Percentiles rank a stretch among this genome's conserved stretches.
phyloP scores from a whole-genome alignment of 2,329 filamentous ascomycete species.

The Curvularia spicifera region DNA sequence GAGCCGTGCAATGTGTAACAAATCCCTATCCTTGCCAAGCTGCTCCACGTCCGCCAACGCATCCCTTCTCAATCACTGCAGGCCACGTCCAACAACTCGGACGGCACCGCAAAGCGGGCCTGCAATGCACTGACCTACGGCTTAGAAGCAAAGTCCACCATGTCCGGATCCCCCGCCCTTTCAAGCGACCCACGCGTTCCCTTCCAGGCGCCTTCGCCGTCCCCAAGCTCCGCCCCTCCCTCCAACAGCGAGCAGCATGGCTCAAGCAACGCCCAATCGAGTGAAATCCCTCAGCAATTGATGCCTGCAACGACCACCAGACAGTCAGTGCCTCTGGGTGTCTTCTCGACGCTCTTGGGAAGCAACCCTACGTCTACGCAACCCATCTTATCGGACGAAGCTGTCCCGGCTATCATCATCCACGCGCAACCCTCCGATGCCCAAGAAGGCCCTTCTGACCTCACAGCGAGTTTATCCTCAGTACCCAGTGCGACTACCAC shows the following conservation, averaged over 20 bases:
- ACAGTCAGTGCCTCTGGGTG: constrained; percentile 43
- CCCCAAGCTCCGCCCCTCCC: constrained; percentile 27
- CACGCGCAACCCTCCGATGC: constrained; percentile 39
- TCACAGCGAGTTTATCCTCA: constrained; percentile 42
- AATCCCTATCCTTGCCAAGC: constrained; percentile 29
- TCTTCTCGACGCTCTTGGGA: constrained; percentile 43
- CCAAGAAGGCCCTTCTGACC: constrained; percentile 39
- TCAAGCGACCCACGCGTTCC: constrained; percentile 35
- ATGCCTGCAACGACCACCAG: constrained; percentile 47
- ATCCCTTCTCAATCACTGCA: constrained; percentile 42
- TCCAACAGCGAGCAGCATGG: constrained; percentile 28
- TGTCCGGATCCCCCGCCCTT: constrained; percentile 37
- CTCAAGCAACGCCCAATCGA: constrained; percentile 27
- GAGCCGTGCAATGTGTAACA: constrained; percentile 27
- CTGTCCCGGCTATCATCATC: constrained; percentile 36
- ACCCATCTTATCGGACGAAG: constrained; percentile 21
- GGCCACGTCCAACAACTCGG: constrained; percentile 44
- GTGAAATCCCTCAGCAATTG: constrained; percentile 39
- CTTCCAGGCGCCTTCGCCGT: constrained; percentile 30
- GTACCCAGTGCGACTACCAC: constrained; percentile 47
- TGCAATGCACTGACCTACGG: constrained; percentile 51
- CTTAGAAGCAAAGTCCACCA: constrained; percentile 43
- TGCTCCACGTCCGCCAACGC: constrained; percentile 37
- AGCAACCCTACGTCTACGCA: constrained; percentile 30
- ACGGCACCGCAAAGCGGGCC: constrained; percentile 42